Percentiles rank a stretch among this genome's conserved stretches.
Evolutionary conservation across 78 protist genomes (phyloP).

Genomic region (Cavenderia fasciculata): DNA sequence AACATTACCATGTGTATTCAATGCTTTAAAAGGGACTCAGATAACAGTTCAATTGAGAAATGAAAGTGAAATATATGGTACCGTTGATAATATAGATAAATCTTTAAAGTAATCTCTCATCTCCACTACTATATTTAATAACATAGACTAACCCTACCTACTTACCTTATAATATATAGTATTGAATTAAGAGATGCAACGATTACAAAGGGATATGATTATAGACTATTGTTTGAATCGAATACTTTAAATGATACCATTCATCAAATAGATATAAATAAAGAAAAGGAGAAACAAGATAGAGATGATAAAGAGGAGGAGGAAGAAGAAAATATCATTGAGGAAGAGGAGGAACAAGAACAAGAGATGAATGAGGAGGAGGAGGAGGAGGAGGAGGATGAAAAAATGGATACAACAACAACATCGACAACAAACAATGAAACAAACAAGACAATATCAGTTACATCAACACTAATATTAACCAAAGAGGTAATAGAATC

Average conservation of each 20-base stretch:
- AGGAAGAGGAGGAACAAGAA: neutral
- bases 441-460: neutral
- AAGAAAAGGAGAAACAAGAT: neutral
- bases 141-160: neutral
- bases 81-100: neutral
- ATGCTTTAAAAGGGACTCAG: slow-evolving; percentile 5
- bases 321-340: neutral
- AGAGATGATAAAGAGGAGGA: neutral
- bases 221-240: no score
- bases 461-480: neutral
- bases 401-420: neutral
- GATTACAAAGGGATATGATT: no score
- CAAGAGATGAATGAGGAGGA: neutral
- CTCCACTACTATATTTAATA: neutral
- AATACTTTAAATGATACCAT: no score
- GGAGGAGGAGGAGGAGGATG: neutral
- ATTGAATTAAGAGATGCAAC: slow-evolving; percentile 10
- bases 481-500: neutral
- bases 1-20: slow-evolving; percentile 9
- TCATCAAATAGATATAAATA: no score
- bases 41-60: slow-evolving; percentile 6
- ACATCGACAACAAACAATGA: neutral
- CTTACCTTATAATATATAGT: neutral
- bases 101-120: neutral
- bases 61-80: slow-evolving; percentile 26